These are phyloP conservation scores for Talaromyces liani DNA, from an alignment of 495 filamentous ascomycete genomes.

Conservation along the genomic window DNA sequence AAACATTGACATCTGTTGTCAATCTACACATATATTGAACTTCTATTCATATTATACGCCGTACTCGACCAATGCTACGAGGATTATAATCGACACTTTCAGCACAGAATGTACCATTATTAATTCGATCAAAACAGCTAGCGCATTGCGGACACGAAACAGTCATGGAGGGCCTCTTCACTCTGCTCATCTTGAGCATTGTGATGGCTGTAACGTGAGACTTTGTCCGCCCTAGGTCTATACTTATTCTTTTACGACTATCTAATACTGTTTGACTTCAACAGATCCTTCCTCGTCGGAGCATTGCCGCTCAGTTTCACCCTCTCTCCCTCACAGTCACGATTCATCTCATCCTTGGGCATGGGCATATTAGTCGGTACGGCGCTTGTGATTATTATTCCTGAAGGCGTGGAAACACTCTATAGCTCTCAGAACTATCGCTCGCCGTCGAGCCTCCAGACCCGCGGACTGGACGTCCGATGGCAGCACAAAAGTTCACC, in stretches of 20 bases:
- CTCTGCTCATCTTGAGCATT: conserved; percentile 75
- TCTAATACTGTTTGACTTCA: conserved; percentile 19
- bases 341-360: conserved; percentile 85
- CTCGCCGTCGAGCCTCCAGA: conserved; percentile 23
- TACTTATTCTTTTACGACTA: background rate
- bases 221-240: conserved; percentile 9
- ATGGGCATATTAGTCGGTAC: conserved; percentile 94
- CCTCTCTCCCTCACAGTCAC: conserved; percentile 80
- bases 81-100: background rate
- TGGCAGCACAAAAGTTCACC: conserved; percentile 26
- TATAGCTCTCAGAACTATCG: conserved; percentile 49
- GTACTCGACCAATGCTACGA: background rate
- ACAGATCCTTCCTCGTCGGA: conserved; percentile 90
- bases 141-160: background rate
- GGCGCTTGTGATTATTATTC: conserved; percentile 93
- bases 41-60: background rate
- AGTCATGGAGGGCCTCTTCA: conserved; percentile 72
- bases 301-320: conserved; percentile 85
- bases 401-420: conserved; percentile 89
- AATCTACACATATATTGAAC: background rate
- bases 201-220: conserved; percentile 92
- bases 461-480: conserved; percentile 18
- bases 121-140: background rate
- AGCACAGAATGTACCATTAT: conserved; percentile 1
- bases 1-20: background rate